phyloP scores from a whole-genome alignment of 768 basidiomycete species.

The Leucogyrophana mollusca region DNA sequence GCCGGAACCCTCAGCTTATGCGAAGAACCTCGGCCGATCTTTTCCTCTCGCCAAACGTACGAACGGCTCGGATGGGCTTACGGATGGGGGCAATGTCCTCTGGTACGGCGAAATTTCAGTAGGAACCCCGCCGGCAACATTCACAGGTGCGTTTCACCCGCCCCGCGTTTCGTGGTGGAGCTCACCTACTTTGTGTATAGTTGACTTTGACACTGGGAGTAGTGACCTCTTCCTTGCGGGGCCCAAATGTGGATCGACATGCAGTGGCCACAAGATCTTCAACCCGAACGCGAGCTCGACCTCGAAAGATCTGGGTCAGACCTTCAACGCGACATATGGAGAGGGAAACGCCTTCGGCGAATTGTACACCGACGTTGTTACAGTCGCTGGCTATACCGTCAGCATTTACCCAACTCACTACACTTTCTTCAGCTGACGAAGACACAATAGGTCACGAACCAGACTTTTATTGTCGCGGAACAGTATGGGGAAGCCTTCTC shows the following conservation, averaged over 20 bases:
- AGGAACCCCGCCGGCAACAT: constrained; percentile 6
- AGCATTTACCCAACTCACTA: constrained; percentile 4
- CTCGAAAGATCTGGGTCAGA: constrained; percentile 5
- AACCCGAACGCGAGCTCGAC: constrained; percentile 28
- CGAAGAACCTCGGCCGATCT: constrained; percentile 1
- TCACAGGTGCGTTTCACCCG: constrained; percentile 6
- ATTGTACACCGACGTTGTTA: constrained; percentile 34
- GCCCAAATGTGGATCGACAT: constrained; percentile 14
- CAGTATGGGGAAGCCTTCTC: constrained; percentile 9
- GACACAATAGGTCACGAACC: constrained; percentile 12
- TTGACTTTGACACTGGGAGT: constrained; percentile 29
- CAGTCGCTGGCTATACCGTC: constrained; percentile 26
- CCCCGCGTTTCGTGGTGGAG: neutral
- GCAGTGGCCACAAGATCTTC: constrained; percentile 26
- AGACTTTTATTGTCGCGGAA: constrained; percentile 11
- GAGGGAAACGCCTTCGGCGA: constrained; percentile 37
- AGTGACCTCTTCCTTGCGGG: constrained; percentile 15
- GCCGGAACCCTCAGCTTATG: constrained; percentile 9
- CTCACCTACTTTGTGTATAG: neutral
- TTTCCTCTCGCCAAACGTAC: constrained; percentile 6
- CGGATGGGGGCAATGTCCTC: neutral
- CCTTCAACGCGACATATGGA: constrained; percentile 36
- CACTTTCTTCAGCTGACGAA: constrained; percentile 4
- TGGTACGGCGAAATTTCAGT: constrained; percentile 14
- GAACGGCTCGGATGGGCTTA: neutral